Base-by-base conservation (phyloP, 495 filamentous ascomycete species). In the Neurospora tetrasperma region DNA sequence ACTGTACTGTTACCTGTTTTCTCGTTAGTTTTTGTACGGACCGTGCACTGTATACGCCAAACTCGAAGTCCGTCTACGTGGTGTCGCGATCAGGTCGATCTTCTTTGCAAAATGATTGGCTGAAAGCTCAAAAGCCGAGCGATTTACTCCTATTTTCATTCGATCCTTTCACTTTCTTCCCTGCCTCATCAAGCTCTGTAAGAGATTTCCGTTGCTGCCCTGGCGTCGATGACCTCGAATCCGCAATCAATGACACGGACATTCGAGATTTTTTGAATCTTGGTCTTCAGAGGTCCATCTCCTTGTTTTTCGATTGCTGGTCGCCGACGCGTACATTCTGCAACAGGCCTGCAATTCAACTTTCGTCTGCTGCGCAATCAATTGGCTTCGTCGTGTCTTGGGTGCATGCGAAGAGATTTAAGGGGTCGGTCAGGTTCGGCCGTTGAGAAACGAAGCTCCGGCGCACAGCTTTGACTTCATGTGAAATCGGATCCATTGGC, bases 211-310 rank as follows among this genome's bases (percentile, higher is more conserved):
- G 27, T 66, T 62, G 54, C 23, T 38, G 48, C 48, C 20, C 20
- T 23, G 48, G 20, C 48, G 23, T 59, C 4, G 11, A 59, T 27
- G 23, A 66, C 54, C 14, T 66, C 14, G 54, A 59, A 59, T 59
- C 11, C 2, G 48, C 48, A 59, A 27, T 59, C 48, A 27, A 59
- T 59, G 48, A 59, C 23, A 27, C 48, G 48, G 20, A 62, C 14
- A 35, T 35, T 12, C 1, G 16, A 62, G 6, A 6, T 35, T 35
- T 23, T 62, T 16, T 18, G 35, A 31, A 31, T 75, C n/a, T 76
- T 77, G 75, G 35, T 74, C 5, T 62, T 40, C 68, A 42, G 59
- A 71, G 62, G 69, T 73, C 74, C 74, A 70, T 74, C 68, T 73
- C 42, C 62, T 42, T 38, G 35, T 5, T 62, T 42, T 62, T 31